These are phyloP conservation scores for Stygiomarasmius scandens DNA, from an alignment of 1,284 basidiomycete species.

Conservation along the genomic window DNA sequence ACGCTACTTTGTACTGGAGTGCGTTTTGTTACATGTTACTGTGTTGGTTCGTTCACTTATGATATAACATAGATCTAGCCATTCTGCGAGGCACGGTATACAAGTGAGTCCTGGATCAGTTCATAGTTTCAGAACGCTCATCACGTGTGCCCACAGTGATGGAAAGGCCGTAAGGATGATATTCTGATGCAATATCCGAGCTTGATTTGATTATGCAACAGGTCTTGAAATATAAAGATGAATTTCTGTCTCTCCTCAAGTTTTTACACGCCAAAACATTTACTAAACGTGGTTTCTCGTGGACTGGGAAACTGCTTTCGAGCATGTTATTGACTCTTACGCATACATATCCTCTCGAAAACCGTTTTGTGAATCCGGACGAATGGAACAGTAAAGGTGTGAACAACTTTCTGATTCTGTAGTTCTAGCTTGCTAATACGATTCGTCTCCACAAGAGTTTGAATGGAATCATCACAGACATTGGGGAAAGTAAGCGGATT, in stretches of 20 bases:
- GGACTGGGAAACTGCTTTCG: conserved; percentile 79
- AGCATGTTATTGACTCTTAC: conserved; percentile 78
- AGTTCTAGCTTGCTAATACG: background rate
- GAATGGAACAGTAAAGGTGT: conserved; percentile 79
- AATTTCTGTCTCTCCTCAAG: conserved; percentile 68
- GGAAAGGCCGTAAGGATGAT: conserved; percentile 54
- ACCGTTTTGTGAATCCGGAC: conserved; percentile 80
- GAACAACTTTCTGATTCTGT: background rate
- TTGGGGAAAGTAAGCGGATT: conserved; percentile 56
- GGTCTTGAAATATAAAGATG: conserved; percentile 66
- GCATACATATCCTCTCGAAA: conserved; percentile 83
- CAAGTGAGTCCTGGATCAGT: conserved; percentile 51
- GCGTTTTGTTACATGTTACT: conserved; percentile 26
- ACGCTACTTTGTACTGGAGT: conserved; percentile 92
- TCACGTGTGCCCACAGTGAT: conserved; percentile 45
- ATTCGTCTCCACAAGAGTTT: conserved; percentile 56
- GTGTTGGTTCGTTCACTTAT: conserved; percentile 1
- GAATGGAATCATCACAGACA: conserved; percentile 70
- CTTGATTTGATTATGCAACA: conserved; percentile 26
- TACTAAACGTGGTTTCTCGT: conserved; percentile 85
- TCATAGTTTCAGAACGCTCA: conserved; percentile 6
- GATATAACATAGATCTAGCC: conserved; percentile 55
- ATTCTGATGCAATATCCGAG: background rate
- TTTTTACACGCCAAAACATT: conserved; percentile 72
- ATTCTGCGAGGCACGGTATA: conserved; percentile 70